These are phyloP conservation scores for Lathyrus oleraceus DNA, from an alignment of 306 rosid genomes.

Conservation along the genomic window DNA sequence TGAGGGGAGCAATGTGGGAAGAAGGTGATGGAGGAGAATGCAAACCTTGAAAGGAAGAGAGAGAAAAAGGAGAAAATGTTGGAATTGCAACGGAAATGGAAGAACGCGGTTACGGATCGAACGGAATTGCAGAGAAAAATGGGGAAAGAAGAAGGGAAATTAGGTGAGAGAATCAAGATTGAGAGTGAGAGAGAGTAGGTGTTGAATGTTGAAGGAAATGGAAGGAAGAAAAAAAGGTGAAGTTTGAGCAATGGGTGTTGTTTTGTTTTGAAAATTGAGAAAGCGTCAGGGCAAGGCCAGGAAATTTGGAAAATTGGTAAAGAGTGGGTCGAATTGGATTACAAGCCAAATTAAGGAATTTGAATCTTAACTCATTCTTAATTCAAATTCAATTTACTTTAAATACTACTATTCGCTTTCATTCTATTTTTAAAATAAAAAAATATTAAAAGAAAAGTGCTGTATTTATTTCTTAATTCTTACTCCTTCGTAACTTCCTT, in stretches of 20 bases:
- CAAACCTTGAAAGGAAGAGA: conserved; percentile 11
- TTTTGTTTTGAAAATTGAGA: conserved; percentile 40
- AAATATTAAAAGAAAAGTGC: too few relatives aligned
- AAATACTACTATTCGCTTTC: too few relatives aligned
- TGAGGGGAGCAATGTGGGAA: conserved; percentile 35
- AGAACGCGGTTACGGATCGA: conserved; percentile 38
- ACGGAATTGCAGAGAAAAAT: conserved; percentile 2
- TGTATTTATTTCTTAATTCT: not conserved
- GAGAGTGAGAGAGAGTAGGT: not conserved
- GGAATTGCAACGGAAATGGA: conserved; percentile 20
- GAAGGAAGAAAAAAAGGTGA: not conserved
- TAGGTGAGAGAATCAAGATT: conserved; percentile 40
- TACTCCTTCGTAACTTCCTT: not conserved
- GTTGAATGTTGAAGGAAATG: not conserved
- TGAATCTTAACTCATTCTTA: conserved; percentile 26
- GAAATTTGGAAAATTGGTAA: conserved; percentile 26
- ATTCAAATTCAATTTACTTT: too few relatives aligned
- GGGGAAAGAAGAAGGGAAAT: conserved; percentile 25
- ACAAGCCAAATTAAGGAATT: conserved; percentile 26
- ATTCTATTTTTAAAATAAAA: too few relatives aligned
- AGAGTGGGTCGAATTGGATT: conserved; percentile 20
- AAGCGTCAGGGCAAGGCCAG: conserved; percentile 26
- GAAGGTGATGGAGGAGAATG: conserved; percentile 19
- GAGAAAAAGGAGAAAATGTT: not conserved
- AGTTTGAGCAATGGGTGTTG: not conserved